Base-by-base conservation (phyloP, 805 yeast species). In the Kregervanrija delftensis region DNA sequence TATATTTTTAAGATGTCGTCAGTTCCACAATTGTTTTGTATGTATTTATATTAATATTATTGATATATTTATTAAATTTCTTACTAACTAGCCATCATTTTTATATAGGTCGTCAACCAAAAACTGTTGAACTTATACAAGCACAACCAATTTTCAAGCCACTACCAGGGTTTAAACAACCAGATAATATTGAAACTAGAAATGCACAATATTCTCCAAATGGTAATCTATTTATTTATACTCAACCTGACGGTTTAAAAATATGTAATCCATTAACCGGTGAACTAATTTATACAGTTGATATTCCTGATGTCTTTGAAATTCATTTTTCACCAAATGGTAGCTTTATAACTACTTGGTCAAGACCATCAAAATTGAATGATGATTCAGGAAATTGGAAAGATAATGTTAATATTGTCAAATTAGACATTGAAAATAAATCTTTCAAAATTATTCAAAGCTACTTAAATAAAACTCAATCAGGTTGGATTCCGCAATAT, bases 401-500 rank as follows among this genome's bases (percentile, higher is more conserved):
- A 49, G 79, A 87, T 50, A 93, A 93, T 65, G 87, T 91, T 51
- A 79, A 79, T 59, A 74, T 93, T 46, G 88, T 84, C 77, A 74
- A 78, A 52, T 66, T 84, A 41, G 53, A 60, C 30, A n/a, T 53
- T 3, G 39, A 34, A n/a, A 34, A 49, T 13, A 50, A 43, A n/a
- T 30, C 49, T 4, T 52, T 45, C 28, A 48, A 45, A 13, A 48
- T 56, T 11, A 41, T 58, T 6, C 66, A 77, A 42, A 67, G 79
- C 51, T 89, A 84, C 73, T 71, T 83, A 42, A 84, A 86, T 52
- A 86, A 84, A 65, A 79, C 80, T 42, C 97, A 91, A 68, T 77
- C 79, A 50, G 91, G 91, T 22, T 91, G 98, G 97, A 76, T 78
- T 60, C 85, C 95, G n/a, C 96, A 88, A 66, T 89, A 83, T 63